These are phyloP conservation scores for Tolypocladium cylindrosporum DNA, from an alignment of 2,329 filamentous ascomycete genomes.

Conservation along the genomic window DNA sequence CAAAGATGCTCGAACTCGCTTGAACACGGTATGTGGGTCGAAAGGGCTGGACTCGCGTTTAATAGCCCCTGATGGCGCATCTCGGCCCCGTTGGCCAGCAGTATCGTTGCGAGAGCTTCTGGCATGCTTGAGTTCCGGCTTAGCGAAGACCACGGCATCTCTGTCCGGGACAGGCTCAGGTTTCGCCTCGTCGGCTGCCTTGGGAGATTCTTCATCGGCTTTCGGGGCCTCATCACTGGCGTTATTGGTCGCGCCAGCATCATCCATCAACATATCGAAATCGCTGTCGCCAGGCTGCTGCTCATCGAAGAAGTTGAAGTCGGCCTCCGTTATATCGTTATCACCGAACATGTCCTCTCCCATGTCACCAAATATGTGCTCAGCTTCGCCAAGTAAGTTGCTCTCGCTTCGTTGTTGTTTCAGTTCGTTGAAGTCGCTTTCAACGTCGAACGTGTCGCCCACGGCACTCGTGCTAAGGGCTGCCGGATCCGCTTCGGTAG, in stretches of 20 bases:
- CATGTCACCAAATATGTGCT: constrained; percentile 58
- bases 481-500: constrained; percentile 18
- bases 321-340: constrained; percentile 68
- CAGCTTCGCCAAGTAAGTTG: constrained; percentile 36
- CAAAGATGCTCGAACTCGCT: constrained; percentile 42
- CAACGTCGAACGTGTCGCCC: constrained; percentile 13
- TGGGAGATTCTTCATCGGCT: constrained; percentile 8
- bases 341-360: constrained; percentile 62
- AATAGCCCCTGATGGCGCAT: constrained; percentile 18
- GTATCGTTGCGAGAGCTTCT: constrained; percentile 41
- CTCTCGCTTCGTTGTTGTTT: constrained; percentile 35
- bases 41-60: constrained; percentile 50
- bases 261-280: constrained; percentile 21
- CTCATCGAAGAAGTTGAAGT: constrained; percentile 78
- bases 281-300: constrained; percentile 34
- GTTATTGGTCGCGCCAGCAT: constrained; percentile 8
- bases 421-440: constrained; percentile 24
- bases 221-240: constrained; percentile 6
- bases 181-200: constrained; percentile 5
- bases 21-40: constrained; percentile 47
- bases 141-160: constrained; percentile 38
- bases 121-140: constrained; percentile 49
- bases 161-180: constrained; percentile 9
- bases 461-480: constrained; percentile 11
- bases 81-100: constrained; percentile 17